phyloP scores from a whole-genome alignment of 75 land plant genomes.

The Chamaecyparis obtusa region DNA sequence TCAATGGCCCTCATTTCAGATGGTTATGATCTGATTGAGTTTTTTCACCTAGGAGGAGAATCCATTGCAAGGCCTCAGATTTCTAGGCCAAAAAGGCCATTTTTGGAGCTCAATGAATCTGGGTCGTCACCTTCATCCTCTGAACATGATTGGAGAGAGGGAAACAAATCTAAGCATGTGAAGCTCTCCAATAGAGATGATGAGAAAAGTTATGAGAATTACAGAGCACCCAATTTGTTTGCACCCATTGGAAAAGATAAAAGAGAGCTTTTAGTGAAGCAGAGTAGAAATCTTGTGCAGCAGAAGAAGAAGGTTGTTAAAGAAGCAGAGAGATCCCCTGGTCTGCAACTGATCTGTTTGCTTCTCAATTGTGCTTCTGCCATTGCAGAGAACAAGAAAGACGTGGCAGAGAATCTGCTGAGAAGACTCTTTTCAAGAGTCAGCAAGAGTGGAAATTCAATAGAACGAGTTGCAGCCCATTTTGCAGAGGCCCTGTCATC shows the following conservation, averaged over 20 bases:
- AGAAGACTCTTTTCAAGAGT: constrained; percentile 33
- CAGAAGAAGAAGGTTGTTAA: background rate
- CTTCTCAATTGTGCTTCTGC: constrained; percentile 49
- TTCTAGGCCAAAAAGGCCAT: background rate
- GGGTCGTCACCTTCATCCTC: background rate
- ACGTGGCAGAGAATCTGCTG: constrained; percentile 25
- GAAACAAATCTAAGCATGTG: background rate
- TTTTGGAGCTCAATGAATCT: background rate
- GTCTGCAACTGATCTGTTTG: constrained; percentile 44
- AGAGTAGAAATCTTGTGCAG: background rate
- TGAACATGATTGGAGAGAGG: background rate
- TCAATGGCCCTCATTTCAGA: background rate
- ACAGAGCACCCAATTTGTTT: background rate
- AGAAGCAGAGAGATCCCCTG: constrained; percentile 4
- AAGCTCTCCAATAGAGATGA: background rate
- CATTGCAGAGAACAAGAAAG: constrained; percentile 25
- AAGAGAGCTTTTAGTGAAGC: background rate
- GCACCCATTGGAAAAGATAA: background rate
- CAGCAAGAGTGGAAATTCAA: constrained; percentile 39
- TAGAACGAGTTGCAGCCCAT: constrained; percentile 52
- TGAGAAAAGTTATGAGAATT: background rate
- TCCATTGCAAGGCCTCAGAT: background rate
- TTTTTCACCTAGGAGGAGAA: background rate
- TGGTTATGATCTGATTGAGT: background rate
- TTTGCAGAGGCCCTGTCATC: constrained; percentile 59